phyloP scores from a whole-genome alignment of 306 rosid genomes.

The Lathyrus aphaca region DNA sequence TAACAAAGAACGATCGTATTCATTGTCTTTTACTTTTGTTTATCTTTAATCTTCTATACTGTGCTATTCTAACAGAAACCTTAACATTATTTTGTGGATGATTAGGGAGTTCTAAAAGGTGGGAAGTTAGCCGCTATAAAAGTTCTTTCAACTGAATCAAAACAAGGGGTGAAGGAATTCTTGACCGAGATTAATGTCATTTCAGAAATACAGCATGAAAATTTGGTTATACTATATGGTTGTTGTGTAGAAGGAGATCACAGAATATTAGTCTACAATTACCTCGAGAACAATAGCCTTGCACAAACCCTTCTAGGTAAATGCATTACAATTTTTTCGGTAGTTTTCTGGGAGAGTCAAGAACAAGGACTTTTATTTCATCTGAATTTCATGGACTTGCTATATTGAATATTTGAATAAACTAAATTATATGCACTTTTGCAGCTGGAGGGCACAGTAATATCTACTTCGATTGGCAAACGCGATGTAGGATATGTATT shows the following conservation, averaged over 20 bases:
- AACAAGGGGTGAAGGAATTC: conserved; percentile 86
- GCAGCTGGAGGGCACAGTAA: conserved; percentile 65
- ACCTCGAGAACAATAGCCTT: conserved; percentile 92
- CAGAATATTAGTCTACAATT: conserved; percentile 88
- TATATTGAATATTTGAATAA: conserved; percentile 2
- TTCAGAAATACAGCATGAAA: conserved; percentile 80
- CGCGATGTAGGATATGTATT: conserved; percentile 61
- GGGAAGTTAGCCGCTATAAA: conserved; percentile 91
- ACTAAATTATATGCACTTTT: conserved; percentile 33
- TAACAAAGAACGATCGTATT: no score
- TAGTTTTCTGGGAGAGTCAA: conserved; percentile 4
- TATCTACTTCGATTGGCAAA: conserved; percentile 68
- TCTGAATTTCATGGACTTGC: conserved; percentile 10
- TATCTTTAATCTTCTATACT: no score
- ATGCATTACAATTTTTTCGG: conserved; percentile 19
- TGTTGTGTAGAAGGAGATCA: conserved; percentile 85
- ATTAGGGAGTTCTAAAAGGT: conserved; percentile 78
- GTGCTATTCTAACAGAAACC: conserved; percentile 24
- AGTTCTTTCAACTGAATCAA: conserved; percentile 91
- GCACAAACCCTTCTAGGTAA: conserved; percentile 83
- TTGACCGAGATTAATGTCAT: conserved; percentile 91
- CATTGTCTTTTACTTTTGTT: no score
- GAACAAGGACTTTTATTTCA: not conserved
- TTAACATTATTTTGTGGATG: conserved; percentile 39
- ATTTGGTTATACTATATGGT: conserved; percentile 88